Conservation (phyloP, 2,329 filamentous ascomycete species). For the Penicillium sp. region DNA sequence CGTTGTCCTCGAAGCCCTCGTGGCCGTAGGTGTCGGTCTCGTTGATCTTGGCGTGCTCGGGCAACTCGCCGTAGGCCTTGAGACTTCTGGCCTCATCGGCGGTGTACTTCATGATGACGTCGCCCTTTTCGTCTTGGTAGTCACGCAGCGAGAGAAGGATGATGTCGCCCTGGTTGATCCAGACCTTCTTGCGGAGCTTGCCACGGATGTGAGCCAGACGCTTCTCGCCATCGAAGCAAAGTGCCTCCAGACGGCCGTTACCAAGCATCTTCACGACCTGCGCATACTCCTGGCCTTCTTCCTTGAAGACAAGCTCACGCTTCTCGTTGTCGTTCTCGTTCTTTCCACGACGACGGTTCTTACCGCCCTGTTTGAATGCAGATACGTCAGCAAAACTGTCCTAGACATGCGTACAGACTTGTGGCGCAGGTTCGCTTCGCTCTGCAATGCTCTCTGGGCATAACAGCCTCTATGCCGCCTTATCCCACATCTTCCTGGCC, state of each 20-base stretch:
- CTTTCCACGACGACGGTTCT: conserved; percentile 97
- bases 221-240: conserved; percentile 91
- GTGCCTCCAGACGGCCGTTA: conserved; percentile 83
- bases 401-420: too few species aligned
- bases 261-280: conserved; percentile 93
- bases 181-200: conserved; percentile 99
- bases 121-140: conserved; percentile 89
- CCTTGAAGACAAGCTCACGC: conserved; percentile 96
- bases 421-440: too few species aligned
- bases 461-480: too few species aligned
- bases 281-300: conserved; percentile 87
- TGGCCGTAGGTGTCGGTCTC: conserved; percentile 87
- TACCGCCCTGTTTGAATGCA: too few species aligned
- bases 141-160: conserved; percentile 79
- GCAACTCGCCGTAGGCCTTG: conserved; percentile 94
- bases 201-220: conserved; percentile 78
- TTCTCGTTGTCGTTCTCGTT: conserved; percentile 99
- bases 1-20: conserved; percentile 90
- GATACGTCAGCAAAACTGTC: too few species aligned
- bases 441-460: too few species aligned
- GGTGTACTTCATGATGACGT: conserved; percentile 89
- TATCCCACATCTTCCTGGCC: too few species aligned
- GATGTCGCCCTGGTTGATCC: conserved; percentile 98
- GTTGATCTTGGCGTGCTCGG: conserved; percentile 98
- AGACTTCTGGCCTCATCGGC: conserved; percentile 90